Conservation (phyloP, 2,329 filamentous ascomycete species). For the Fusarium vanettenii region DNA sequence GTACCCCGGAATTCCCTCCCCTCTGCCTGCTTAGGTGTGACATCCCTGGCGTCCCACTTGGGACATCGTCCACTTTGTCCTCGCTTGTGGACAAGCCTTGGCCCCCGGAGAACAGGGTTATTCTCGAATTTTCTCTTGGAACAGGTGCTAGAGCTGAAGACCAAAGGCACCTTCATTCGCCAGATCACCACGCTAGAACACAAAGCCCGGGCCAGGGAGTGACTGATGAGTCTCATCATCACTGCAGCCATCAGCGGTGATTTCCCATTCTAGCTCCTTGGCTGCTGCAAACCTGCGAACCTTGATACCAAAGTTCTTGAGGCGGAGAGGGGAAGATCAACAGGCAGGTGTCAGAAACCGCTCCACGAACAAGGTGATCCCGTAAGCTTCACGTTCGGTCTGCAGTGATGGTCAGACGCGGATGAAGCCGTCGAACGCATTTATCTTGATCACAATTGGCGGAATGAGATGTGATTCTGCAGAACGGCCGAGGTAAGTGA, state of each 20-base stretch:
- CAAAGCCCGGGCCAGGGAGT: background rate
- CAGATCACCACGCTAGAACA: background rate
- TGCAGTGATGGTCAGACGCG: constrained; percentile 16
- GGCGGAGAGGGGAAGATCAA: background rate
- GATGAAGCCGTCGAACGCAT: background rate
- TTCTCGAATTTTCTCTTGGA: constrained; percentile 22
- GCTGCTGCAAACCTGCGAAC: background rate
- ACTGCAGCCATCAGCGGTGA: background rate
- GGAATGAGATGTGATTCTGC: constrained; percentile 15
- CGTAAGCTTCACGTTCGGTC: constrained; percentile 11
- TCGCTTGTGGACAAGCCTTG: background rate
- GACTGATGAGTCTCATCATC: background rate
- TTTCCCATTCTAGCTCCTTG: background rate
- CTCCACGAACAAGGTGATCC: constrained; percentile 18
- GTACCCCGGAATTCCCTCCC: constrained; percentile 34
- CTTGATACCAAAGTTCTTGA: background rate
- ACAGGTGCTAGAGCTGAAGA: background rate
- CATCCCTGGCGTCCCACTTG: constrained; percentile 6
- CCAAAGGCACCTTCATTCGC: background rate
- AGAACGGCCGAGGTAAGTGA: constrained; percentile 12
- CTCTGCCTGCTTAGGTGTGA: constrained; percentile 28
- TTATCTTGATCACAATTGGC: background rate
- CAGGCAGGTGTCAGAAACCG: constrained; percentile 24
- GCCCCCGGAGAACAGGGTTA: background rate
- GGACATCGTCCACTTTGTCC: background rate